These are phyloP conservation scores for Luffa aegyptiaca DNA, from an alignment of 306 rosid species.

Conservation along the genomic window DNA sequence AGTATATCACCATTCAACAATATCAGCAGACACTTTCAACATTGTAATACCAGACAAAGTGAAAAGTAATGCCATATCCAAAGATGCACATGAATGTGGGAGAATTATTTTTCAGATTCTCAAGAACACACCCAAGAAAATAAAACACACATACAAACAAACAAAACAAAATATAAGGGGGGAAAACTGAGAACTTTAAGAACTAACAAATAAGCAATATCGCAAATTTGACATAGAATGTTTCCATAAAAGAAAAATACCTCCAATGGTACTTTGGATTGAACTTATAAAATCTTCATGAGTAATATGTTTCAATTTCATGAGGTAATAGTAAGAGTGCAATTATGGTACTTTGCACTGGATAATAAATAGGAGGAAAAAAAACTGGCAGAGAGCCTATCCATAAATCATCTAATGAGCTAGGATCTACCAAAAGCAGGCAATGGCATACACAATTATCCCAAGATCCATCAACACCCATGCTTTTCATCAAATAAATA, in stretches of 20 bases:
- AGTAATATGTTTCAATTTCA: too few species aligned
- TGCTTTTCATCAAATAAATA: neutral
- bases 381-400: neutral
- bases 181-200: too few species aligned
- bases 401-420: neutral
- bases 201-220: too few species aligned
- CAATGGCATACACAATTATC: neutral
- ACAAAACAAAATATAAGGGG: neutral
- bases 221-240: too few species aligned
- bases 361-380: neutral
- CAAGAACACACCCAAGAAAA: neutral
- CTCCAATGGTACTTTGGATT: too few species aligned
- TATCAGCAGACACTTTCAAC: neutral
- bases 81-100: neutral
- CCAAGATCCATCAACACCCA: neutral
- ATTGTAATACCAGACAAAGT: neutral
- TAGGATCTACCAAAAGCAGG: neutral
- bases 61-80: neutral
- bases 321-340: too few species aligned
- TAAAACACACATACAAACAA: neutral
- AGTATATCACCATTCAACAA: neutral
- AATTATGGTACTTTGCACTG: too few species aligned
- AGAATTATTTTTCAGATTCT: neutral
- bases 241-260: too few species aligned
- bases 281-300: too few species aligned